Conservation (phyloP, 495 filamentous ascomycete species). For the Pseudoneurospora amorphoporcata region DNA sequence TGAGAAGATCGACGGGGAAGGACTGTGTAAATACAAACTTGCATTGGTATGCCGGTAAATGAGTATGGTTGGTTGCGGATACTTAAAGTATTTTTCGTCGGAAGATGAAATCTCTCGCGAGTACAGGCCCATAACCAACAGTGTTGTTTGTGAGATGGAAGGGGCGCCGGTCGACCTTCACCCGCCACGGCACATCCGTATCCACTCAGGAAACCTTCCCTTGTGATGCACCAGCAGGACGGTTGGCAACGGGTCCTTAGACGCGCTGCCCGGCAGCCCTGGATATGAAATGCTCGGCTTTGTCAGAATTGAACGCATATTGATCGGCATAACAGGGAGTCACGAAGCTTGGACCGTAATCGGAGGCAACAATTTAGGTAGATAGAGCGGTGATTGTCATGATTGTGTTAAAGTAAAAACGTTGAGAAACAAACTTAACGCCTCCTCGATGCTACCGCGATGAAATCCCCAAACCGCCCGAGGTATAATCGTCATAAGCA, state of each 20-base stretch:
- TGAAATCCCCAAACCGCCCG: neutral
- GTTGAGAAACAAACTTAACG: neutral
- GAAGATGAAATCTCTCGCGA: neutral
- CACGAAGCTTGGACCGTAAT: neutral
- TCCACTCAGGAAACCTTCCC: neutral
- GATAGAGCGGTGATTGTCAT: neutral
- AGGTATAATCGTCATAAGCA: neutral
- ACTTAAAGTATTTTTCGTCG: neutral
- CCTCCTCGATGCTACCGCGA: neutral
- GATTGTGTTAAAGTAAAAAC: neutral
- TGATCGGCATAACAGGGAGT: neutral
- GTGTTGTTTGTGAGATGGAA: neutral
- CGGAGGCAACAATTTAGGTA: too few species aligned
- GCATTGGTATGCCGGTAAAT: neutral
- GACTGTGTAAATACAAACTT: neutral
- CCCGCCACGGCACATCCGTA: neutral
- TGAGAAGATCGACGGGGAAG: slow-evolving; percentile 10
- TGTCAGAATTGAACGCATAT: neutral
- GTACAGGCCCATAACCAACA: neutral
- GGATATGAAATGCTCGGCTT: neutral
- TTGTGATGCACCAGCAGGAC: neutral
- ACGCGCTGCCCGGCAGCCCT: neutral
- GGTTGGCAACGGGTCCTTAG: neutral
- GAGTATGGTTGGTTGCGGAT: neutral
- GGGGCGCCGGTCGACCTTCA: neutral